Percentiles rank a stretch among this genome's conserved stretches.
Evolutionary conservation across 2,329 filamentous ascomycete genomes (phyloP).

Genomic region (Xylaria digitata): DNA sequence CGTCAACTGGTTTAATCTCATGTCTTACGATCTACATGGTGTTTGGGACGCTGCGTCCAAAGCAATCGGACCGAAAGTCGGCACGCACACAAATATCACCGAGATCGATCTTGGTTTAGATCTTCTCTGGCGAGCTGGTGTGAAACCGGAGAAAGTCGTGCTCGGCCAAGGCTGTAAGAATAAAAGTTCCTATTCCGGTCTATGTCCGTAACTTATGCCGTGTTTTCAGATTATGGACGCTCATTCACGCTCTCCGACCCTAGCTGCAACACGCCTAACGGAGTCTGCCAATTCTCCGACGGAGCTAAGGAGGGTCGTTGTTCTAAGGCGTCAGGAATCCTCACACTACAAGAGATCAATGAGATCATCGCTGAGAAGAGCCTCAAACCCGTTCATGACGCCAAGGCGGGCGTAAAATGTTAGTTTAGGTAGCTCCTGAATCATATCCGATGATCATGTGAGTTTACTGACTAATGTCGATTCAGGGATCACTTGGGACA

Average conservation of each 20-base stretch:
- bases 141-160: constrained; percentile 57
- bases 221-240: constrained; percentile 54
- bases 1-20: too few species aligned
- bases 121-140: constrained; percentile 54
- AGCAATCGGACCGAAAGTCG: constrained; percentile 38
- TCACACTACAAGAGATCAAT: constrained; percentile 50
- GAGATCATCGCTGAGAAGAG: constrained; percentile 40
- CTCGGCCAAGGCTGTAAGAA: constrained; percentile 55
- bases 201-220: too few species aligned
- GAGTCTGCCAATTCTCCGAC: constrained; percentile 42
- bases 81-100: constrained; percentile 1
- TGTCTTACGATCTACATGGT: neutral
- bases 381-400: constrained; percentile 38
- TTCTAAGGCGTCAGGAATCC: constrained; percentile 46
- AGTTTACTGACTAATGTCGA: too few species aligned
- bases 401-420: constrained; percentile 45
- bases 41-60: constrained; percentile 36
- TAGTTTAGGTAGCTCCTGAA: too few species aligned
- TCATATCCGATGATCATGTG: too few species aligned
- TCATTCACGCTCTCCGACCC: constrained; percentile 53
- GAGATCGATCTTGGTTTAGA: constrained; percentile 12
- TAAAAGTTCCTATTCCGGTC: too few species aligned
- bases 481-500: constrained; percentile 41
- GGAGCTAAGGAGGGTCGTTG: constrained; percentile 47
- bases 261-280: constrained; percentile 42